A percentile compares a stretch with the other conserved stretches of the same genome.
phyloP scores from a whole-genome alignment of 805 yeast genomes.

The Pichia heedii region DNA sequence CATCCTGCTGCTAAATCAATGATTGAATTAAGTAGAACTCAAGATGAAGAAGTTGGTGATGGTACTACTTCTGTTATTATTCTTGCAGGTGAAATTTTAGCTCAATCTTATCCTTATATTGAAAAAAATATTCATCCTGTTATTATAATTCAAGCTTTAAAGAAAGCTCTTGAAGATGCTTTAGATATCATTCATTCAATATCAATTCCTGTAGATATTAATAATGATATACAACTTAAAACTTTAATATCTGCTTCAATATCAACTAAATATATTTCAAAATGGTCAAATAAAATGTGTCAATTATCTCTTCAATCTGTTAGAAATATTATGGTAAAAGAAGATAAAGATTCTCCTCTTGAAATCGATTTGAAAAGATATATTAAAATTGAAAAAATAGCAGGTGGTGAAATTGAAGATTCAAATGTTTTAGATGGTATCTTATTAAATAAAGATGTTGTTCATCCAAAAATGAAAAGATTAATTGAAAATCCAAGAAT shows the following conservation, averaged over 20 bases:
- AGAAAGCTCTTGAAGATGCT: slow-evolving; percentile 85
- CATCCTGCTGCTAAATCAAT: slow-evolving; percentile 99
- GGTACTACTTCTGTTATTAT: slow-evolving; percentile 97
- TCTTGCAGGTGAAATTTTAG: slow-evolving; percentile 92
- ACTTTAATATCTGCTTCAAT: slow-evolving; percentile 82
- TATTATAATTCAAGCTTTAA: slow-evolving; percentile 87
- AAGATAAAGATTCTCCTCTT: slow-evolving; percentile 47
- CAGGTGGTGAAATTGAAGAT: slow-evolving; percentile 96
- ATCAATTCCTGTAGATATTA: slow-evolving; percentile 73
- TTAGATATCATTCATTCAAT: slow-evolving; percentile 77
- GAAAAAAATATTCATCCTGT: slow-evolving; percentile 97
- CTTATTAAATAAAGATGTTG: slow-evolving; percentile 89
- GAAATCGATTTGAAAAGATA: slow-evolving; percentile 93
- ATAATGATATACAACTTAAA: slow-evolving; percentile 80
- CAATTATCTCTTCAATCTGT: slow-evolving; percentile 80
- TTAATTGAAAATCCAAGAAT: slow-evolving; percentile 81
- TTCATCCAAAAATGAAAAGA: slow-evolving; percentile 98
- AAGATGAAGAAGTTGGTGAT: slow-evolving; percentile 86
- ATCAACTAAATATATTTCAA: slow-evolving; percentile 88
- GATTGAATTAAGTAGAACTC: slow-evolving; percentile 95
- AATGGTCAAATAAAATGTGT: slow-evolving; percentile 92
- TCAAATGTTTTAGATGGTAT: slow-evolving; percentile 85
- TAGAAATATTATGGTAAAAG: slow-evolving; percentile 56
- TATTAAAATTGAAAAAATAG: slow-evolving; percentile 88
- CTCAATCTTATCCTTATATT: slow-evolving; percentile 88